Percentiles rank a stretch among this genome's conserved stretches.
These are phyloP conservation scores for Linum usitatissimum DNA, from an alignment of 345 rosid species.

Conservation along the genomic window DNA sequence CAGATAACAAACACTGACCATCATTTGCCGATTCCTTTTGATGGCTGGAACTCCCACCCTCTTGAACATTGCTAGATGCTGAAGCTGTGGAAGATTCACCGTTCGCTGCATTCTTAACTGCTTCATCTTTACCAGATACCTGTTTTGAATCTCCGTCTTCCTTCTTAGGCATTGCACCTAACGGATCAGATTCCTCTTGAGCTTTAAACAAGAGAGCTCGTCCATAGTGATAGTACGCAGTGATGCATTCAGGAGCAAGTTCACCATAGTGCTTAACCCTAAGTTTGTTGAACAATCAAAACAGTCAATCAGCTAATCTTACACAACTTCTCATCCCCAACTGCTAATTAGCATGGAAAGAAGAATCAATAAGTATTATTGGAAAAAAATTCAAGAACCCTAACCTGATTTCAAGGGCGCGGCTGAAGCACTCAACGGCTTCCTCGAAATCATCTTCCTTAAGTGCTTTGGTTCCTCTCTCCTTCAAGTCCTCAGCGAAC, in stretches of 20 bases:
- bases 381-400: background rate
- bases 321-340: background rate
- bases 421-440: slow-evolving; percentile 91
- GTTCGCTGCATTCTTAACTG: slow-evolving; percentile 26
- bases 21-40: slow-evolving; percentile 34
- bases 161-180: slow-evolving; percentile 64
- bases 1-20: slow-evolving; percentile 23
- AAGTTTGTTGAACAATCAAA: background rate
- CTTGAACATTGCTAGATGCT: slow-evolving; percentile 35
- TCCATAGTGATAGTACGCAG: slow-evolving; percentile 72
- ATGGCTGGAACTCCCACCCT: slow-evolving; percentile 36
- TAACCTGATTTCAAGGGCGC: slow-evolving; percentile 86
- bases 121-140: slow-evolving; percentile 35
- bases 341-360: background rate
- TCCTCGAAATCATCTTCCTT: slow-evolving; percentile 52
- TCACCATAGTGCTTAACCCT: slow-evolving; percentile 75
- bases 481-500: slow-evolving; percentile 51
- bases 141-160: slow-evolving; percentile 39
- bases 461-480: slow-evolving; percentile 47
- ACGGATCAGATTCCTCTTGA: slow-evolving; percentile 86
- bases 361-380: slow-evolving; percentile 4
- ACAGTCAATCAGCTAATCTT: background rate
- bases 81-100: slow-evolving; percentile 46
- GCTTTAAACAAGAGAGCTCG: slow-evolving; percentile 71
- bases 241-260: slow-evolving; percentile 54